A percentile compares a stretch with the other conserved stretches of the same genome.
phyloP scores from a whole-genome alignment of 495 filamentous ascomycete species.

The Bryoglossum gracile region DNA sequence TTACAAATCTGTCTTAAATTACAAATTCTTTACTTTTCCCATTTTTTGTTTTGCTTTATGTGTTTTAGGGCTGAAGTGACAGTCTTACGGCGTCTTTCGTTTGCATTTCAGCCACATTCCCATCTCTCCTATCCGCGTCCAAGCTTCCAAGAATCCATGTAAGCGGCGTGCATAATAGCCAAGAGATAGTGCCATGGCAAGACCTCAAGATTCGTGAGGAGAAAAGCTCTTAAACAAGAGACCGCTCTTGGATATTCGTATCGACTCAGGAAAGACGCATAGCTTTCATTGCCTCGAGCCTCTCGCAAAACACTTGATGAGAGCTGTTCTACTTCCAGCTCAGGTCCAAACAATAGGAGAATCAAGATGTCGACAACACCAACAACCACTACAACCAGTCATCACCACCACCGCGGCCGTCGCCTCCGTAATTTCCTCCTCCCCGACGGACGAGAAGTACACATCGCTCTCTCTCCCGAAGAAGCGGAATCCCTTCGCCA shows the following conservation, averaged over 20 bases:
- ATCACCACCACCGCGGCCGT: conserved; percentile 23
- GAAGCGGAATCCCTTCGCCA: conserved; percentile 38
- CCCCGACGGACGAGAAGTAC: conserved; percentile 45
- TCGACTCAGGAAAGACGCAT: too few species aligned
- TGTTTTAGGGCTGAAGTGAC: too few species aligned
- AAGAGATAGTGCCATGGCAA: neutral
- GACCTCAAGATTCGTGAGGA: neutral
- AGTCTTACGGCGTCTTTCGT: neutral
- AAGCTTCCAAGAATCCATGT: conserved; percentile 2
- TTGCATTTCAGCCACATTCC: neutral
- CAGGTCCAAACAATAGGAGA: too few species aligned
- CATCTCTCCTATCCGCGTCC: neutral
- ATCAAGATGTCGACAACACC: conserved; percentile 2
- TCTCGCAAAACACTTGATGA: too few species aligned
- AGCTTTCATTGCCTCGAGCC: too few species aligned
- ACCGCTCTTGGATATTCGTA: too few species aligned
- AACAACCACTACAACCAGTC: neutral
- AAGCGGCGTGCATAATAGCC: neutral
- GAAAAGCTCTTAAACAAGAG: neutral
- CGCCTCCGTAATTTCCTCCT: conserved; percentile 42
- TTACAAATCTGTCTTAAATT: too few species aligned
- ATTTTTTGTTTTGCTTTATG: too few species aligned
- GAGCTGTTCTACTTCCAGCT: too few species aligned
- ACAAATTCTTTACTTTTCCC: too few species aligned
- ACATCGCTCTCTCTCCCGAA: conserved; percentile 46